Conservation (phyloP, 495 filamentous ascomycete species). For the Bacidia rubella region DNA sequence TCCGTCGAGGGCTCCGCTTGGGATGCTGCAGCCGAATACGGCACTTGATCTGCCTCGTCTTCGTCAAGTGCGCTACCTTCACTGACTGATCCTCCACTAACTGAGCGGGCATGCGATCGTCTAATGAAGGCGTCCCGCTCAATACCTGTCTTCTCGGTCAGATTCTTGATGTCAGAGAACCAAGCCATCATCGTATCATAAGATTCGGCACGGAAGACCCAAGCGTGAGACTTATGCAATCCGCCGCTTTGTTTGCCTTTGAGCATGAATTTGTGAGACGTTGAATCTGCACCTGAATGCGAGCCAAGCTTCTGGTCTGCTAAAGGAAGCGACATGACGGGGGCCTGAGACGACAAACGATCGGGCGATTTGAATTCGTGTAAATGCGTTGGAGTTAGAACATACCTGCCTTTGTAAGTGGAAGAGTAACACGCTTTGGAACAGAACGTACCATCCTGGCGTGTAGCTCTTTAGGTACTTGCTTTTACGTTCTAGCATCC, state of each 20-base stretch:
- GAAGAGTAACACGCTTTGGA: slow-evolving; percentile 2
- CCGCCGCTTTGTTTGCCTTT: slow-evolving; percentile 88
- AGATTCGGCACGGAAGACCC: slow-evolving; percentile 93
- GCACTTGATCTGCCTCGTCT: slow-evolving; percentile 66
- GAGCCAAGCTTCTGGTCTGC: slow-evolving; percentile 92
- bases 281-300: slow-evolving; percentile 68
- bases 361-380: slow-evolving; percentile 96
- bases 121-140: slow-evolving; percentile 79
- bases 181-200: slow-evolving; percentile 95
- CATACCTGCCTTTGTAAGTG: slow-evolving; percentile 54
- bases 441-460: slow-evolving; percentile 67
- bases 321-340: slow-evolving; percentile 91
- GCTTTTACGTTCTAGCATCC: slow-evolving; percentile 91
- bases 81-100: slow-evolving; percentile 54
- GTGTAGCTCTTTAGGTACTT: slow-evolving; percentile 98
- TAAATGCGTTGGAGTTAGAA: slow-evolving; percentile 87
- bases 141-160: slow-evolving; percentile 80
- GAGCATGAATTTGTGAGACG: slow-evolving; percentile 95
- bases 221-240: slow-evolving; percentile 90
- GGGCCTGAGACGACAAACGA: slow-evolving; percentile 51
- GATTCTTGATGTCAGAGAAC: slow-evolving; percentile 80
- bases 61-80: slow-evolving; percentile 73
- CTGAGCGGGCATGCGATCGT: slow-evolving; percentile 51
- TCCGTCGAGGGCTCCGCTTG: slow-evolving; percentile 37
- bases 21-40: slow-evolving; percentile 49